phyloP scores from a whole-genome alignment of 495 filamentous ascomycete genomes.

The Margaritispora aquatica region DNA sequence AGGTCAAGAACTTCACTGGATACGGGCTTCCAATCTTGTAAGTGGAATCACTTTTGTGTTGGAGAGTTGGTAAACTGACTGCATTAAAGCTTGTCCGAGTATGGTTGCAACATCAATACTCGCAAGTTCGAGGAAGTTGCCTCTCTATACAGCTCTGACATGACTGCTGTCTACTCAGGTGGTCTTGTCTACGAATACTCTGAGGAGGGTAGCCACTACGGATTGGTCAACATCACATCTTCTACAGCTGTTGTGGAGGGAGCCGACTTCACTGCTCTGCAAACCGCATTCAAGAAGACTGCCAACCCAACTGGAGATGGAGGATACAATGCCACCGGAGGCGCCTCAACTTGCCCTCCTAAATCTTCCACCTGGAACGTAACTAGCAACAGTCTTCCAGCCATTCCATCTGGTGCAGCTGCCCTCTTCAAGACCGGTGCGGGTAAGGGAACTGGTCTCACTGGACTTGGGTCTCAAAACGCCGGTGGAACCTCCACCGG shows the following conservation, averaged over 20 bases:
- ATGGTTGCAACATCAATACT: conserved; percentile 74
- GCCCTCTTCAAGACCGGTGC: conserved; percentile 69
- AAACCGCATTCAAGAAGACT: conserved; percentile 56
- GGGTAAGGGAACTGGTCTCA: conserved; percentile 64
- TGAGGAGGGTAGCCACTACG: conserved; percentile 68
- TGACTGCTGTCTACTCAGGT: conserved; percentile 91
- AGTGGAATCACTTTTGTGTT: conserved; percentile 19
- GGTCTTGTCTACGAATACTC: conserved; percentile 96
- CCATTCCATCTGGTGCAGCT: conserved; percentile 59
- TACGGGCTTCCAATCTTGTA: conserved; percentile 89
- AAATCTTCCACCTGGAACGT: conserved; percentile 71
- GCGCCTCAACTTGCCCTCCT: conserved; percentile 61
- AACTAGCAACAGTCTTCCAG: conserved; percentile 58
- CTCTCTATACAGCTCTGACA: conserved; percentile 73
- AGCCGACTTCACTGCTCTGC: conserved; percentile 62
- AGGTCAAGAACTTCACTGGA: conserved; percentile 84
- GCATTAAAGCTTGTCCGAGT: conserved; percentile 67
- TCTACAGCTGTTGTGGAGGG: conserved; percentile 42
- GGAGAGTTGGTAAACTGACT: background rate
- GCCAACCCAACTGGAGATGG: conserved; percentile 66
- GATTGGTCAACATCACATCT: conserved; percentile 57
- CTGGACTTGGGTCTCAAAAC: conserved; percentile 66
- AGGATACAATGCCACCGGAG: conserved; percentile 64
- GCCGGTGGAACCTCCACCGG: conserved; percentile 53
- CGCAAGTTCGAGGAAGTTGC: conserved; percentile 77